Evolutionary conservation across 148 eudicot genomes (phyloP), one percentile per base, ranked within the genome.

Genomic region (Hydrangea macrophylla): DNA sequence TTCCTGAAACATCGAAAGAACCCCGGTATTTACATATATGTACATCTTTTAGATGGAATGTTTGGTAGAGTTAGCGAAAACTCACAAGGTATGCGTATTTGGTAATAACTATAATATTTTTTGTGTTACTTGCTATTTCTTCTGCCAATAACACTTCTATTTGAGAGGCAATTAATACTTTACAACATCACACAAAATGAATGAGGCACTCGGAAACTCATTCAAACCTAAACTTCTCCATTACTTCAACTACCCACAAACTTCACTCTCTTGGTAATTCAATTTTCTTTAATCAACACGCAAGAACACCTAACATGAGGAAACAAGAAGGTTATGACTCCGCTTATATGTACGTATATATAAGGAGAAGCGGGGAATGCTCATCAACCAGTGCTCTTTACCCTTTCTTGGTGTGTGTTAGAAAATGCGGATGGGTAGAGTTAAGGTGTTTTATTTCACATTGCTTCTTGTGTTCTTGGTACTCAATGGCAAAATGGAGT

Each of bases 261-360:
- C 53, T 20, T 64, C 69, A 67, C 50, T 70, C 70, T 68, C 63
- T 82, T 70, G 66, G 44, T 67, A 70, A 32, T 39, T 62, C 33
- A 54, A 40, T 59, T 67, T 57, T 65, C 58, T 36, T 69, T 64
- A 75, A 71, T 28, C 31, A 57, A 72, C 75, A 62, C 35, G 58
- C 54, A 42, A 69, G 72, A 55, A n/a, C 32, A 70, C 73, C 81
- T 71, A 74, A 73, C 51, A 71, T 68, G 55, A 57, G 26, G 71
- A 74, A 82, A 85, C 75, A 80, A 62, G 53, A 75, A 79, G 54
- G 67, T 79, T 80, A 72, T 88, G 92, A 81, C n/a, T n/a, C n/a
- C n/a, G n/a, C n/a, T n/a, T n/a, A n/a, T n/a, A 55, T 65, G 45
- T n/a, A 57, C 56, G 20, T 3, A 44, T 78, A 75, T 83, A 75